Evolutionary conservation across 1,139 yeast species (phyloP), one percentile per base, ranked within the genome.

Genomic region (Sugiyamaella castrensis): DNA sequence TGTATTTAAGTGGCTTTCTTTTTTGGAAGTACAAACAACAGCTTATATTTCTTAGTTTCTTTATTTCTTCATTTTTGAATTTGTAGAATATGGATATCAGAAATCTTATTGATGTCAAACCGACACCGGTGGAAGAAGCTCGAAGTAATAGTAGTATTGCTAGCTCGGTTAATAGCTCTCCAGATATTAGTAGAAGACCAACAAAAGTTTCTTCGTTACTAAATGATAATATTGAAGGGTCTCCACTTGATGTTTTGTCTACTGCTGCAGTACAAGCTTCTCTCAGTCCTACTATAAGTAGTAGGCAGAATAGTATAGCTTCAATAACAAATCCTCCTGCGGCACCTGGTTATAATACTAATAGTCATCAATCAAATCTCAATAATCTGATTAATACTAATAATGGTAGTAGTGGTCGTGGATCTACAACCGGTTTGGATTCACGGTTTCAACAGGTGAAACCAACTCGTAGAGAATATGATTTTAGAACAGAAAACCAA

Each of bases 151-250:
- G n/a, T n/a, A 38, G 43, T 24, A 41, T 35, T 27, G 33, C 46
- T 2, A 43, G 37, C 32, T 42, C 55, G 12, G 40, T 48, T 27
- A 43, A 51, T 15, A 49, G 53, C 27, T 49, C 56, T 5, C 56
- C 57, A 9, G 44, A 47, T 12, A 34, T 47, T 9, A 48, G 58
- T 13, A 45, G 66, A 15, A 52, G 66, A 0, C 63, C 62, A 27
- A 61, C 66, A 12, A 48, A 48, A 2, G 66, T 62, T 19, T 54
- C 62, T 7, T 58, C 66, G 8, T 50, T 62, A 24, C 48, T 62
- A 8, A 62, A 62, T 42, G 64, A 59, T 32, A 64, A 60, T 32
- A 57, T 51, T 15, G 55, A 46, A n/a, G 48, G 49, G n/a, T 41
- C 47, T 10, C 48, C 51, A n/a, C 36, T 48, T 10, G 51, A 48